Percentiles rank a stretch among this genome's conserved stretches.
phyloP scores from a whole-genome alignment of 768 basidiomycete genomes.

The Lyophyllum atratum region DNA sequence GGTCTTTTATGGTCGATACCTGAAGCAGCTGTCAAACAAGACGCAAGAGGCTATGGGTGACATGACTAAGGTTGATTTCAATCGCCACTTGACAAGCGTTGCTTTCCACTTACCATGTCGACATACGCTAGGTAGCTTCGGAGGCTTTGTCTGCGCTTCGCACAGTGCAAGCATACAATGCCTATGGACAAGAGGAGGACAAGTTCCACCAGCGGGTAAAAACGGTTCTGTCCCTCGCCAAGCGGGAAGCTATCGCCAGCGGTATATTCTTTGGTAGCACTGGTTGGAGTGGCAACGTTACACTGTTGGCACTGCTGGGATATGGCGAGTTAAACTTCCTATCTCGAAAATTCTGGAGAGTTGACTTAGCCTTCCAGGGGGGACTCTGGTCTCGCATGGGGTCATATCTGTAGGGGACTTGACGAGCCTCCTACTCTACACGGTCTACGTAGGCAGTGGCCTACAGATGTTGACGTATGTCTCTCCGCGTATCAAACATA shows the following conservation, averaged over 20 bases:
- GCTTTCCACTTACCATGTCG: background rate
- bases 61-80: slow-evolving; percentile 73
- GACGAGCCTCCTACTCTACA: slow-evolving; percentile 88
- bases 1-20: slow-evolving; percentile 95
- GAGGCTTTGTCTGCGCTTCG: slow-evolving; percentile 87
- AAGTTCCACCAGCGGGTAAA: slow-evolving; percentile 73
- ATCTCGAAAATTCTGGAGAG: background rate
- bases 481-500: background rate
- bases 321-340: slow-evolving; percentile 61
- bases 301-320: slow-evolving; percentile 83
- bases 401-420: slow-evolving; percentile 91
- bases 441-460: slow-evolving; percentile 84
- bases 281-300: slow-evolving; percentile 93
- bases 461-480: slow-evolving; percentile 78
- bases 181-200: slow-evolving; percentile 69
- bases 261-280: slow-evolving; percentile 93
- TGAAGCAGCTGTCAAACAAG: slow-evolving; percentile 86
- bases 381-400: slow-evolving; percentile 85
- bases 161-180: slow-evolving; percentile 92
- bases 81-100: background rate
- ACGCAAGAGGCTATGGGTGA: slow-evolving; percentile 96
- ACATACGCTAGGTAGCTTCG: slow-evolving; percentile 64
- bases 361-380: slow-evolving; percentile 52
- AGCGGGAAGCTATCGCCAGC: slow-evolving; percentile 86
- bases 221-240: slow-evolving; percentile 71